Conservation (phyloP, 345 rosid genomes). For the Lumnitzera littorea region DNA sequence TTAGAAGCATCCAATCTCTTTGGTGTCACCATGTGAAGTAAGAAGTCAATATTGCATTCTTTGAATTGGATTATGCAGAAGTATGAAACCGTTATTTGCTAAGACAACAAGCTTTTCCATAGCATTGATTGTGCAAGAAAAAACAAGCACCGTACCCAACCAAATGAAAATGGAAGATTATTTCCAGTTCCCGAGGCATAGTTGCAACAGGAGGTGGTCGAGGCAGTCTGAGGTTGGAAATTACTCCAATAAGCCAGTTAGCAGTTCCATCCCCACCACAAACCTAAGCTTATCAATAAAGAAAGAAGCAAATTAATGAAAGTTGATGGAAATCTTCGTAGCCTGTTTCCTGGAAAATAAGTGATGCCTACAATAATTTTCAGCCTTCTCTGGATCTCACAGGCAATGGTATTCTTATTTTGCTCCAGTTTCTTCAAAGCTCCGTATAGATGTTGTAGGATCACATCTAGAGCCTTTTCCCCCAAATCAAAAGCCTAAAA, state of each 20-base stretch:
- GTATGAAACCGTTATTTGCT: too few relatives aligned
- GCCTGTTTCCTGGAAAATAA: background rate
- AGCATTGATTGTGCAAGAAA: too few relatives aligned
- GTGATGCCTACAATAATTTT: conserved; percentile 52
- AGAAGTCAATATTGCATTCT: too few relatives aligned
- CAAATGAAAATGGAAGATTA: conserved; percentile 70
- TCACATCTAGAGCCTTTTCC: conserved; percentile 43
- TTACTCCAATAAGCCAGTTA: conserved; percentile 67
- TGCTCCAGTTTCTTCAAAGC: conserved; percentile 29
- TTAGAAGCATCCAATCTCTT: background rate
- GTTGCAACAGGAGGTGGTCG: conserved; percentile 61
- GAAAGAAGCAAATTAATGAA: background rate
- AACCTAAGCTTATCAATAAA: conserved; percentile 29
- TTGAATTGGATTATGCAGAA: too few relatives aligned
- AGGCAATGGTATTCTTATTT: conserved; percentile 43
- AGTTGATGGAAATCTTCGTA: background rate
- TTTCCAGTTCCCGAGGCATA: conserved; percentile 71
- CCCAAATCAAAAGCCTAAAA: conserved; percentile 54
- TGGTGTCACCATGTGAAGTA: too few relatives aligned
- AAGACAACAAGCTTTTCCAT: background rate
- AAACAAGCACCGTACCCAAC: conserved; percentile 41
- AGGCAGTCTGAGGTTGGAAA: conserved; percentile 66
- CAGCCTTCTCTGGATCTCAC: conserved; percentile 36
- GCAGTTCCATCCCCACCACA: conserved; percentile 83
- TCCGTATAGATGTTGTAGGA: conserved; percentile 36